Evolutionary conservation across 2,329 filamentous ascomycete species (phyloP), one percentile per base, ranked within the genome.

Genomic region (Tolypocladium pustulatum): DNA sequence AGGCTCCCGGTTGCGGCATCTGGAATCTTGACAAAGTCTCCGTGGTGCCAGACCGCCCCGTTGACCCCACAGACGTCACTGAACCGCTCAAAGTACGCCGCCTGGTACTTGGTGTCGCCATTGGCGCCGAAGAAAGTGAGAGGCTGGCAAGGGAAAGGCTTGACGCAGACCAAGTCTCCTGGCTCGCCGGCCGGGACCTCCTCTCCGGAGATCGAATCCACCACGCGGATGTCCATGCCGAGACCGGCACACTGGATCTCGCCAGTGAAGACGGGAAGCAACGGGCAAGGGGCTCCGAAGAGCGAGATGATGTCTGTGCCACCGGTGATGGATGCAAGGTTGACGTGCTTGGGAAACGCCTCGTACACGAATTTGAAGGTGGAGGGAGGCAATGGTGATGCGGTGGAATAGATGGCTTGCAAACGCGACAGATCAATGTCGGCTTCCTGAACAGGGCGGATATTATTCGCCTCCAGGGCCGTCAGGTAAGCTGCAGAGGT

Each of bases 251-350:
- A 89, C 71, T 93, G 89, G 54, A 92, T 90, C 69, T 91, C 86
- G 30, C 89, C 89, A 1, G 78, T 78, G 62, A 84, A 78, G 25
- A 93, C 88, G 1, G 89, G 88, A 1, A 90, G 77, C 4, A 92
- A 78, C 0, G 88, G 88, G 58, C 88, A 93, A 0, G 91, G 89
- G 0, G 90, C 87, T 51, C 92, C 93, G 67, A 97, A 99, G 38
- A 97, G 83, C 0, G 92, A 96, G 63, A 97, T 90, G 66, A 97
- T 97, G 70, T 99, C 94, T 3, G 93, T 97, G 55, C 93, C 94
- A 41, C 94, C 94, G 0, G 93, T 97, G 68, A 99, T 97, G 59
- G 90, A 95, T 55, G 87, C 91, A 9, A 97, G 83, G 72, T 97
- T 93, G 64, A 97, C 79, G n/a, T 82, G 77, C 0, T 81, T 68